A percentile compares a stretch with the other conserved stretches of the same genome.
Conservation (phyloP, 2,329 filamentous ascomycete species). For the Penicillium hesseltinei region DNA sequence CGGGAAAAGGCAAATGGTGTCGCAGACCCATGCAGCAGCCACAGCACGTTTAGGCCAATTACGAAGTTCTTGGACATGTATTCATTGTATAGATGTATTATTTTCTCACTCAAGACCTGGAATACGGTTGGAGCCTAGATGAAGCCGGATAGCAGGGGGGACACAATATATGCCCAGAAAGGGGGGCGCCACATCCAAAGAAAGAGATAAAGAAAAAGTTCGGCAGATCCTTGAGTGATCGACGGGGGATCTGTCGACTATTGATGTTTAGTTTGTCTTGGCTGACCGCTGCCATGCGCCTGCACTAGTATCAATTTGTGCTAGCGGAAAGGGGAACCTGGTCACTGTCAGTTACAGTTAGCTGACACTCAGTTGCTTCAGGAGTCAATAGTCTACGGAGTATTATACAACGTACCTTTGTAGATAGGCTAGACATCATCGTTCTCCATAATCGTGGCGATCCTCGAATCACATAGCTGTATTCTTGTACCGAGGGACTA, state of each 20-base stretch:
- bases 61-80: too few relatives aligned
- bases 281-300: slow-evolving; percentile 27
- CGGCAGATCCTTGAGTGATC: slow-evolving; percentile 36
- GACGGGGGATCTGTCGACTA: slow-evolving; percentile 40
- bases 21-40: not conserved
- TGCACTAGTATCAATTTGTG: slow-evolving; percentile 7
- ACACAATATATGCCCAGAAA: not conserved
- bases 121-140: slow-evolving; percentile 9
- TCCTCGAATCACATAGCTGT: slow-evolving; percentile 6
- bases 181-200: slow-evolving; percentile 7
- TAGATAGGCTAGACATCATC: slow-evolving; percentile 6
- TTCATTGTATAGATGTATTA: too few relatives aligned
- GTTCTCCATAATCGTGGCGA: not conserved
- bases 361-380: slow-evolving; percentile 17
- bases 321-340: slow-evolving; percentile 3
- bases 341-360: slow-evolving; percentile 9
- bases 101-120: not conserved
- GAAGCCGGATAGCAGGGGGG: not conserved
- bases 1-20: slow-evolving; percentile 12
- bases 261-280: slow-evolving; percentile 39
- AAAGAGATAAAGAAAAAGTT: slow-evolving; percentile 21
- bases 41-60: too few relatives aligned
- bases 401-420: not conserved
- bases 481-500: slow-evolving; percentile 1
- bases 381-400: slow-evolving; percentile 19